Evolutionary conservation across 1,139 yeast species (phyloP).

Genomic region (Yamadazyma taylorii): DNA sequence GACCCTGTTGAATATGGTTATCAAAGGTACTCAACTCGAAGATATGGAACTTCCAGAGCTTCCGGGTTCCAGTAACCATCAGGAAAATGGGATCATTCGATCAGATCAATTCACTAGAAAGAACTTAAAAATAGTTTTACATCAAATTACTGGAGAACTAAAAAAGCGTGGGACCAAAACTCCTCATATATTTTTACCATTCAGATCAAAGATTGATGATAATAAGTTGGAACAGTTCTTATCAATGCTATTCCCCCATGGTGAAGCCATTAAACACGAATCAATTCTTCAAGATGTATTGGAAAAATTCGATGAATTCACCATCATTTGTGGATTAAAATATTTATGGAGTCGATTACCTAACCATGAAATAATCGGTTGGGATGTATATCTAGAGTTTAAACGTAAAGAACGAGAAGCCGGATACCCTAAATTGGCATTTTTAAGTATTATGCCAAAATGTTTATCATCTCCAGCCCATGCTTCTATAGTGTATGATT

Average conservation of each 20-base stretch:
- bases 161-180: constrained; percentile 57
- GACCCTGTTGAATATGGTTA: constrained; percentile 16
- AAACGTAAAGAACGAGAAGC: constrained; percentile 63
- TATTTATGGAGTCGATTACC: constrained; percentile 87
- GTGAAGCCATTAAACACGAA: constrained; percentile 36
- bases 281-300: constrained; percentile 37
- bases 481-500: constrained; percentile 86
- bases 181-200: constrained; percentile 68
- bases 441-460: constrained; percentile 77
- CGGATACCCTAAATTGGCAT: constrained; percentile 68
- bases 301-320: constrained; percentile 56
- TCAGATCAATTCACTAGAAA: constrained; percentile 56
- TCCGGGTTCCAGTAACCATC: constrained; percentile 14
- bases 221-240: constrained; percentile 53
- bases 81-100: constrained; percentile 17
- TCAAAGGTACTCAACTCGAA: constrained; percentile 11
- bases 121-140: constrained; percentile 63
- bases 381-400: constrained; percentile 79
- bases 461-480: constrained; percentile 83
- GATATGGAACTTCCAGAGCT: constrained; percentile 30
- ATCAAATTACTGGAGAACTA: constrained; percentile 62
- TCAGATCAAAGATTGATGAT: constrained; percentile 65
- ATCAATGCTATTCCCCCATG: constrained; percentile 52
- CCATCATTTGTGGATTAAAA: constrained; percentile 70
- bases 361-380: constrained; percentile 76